Conservation (phyloP, 345 rosid genomes). For the Pugionium cornutum region DNA sequence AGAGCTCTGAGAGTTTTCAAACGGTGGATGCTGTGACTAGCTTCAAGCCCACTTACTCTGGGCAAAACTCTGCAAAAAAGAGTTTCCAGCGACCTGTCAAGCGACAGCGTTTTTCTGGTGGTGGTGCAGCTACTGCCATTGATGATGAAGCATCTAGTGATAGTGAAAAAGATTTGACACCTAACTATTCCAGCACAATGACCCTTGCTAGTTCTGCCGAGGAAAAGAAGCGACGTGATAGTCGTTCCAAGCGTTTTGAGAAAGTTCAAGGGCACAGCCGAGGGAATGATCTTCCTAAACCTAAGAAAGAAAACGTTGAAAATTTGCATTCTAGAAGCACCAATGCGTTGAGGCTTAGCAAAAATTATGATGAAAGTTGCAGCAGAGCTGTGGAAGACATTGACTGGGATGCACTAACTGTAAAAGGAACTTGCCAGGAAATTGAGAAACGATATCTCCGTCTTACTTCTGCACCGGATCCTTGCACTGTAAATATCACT, state of each 20-base stretch:
- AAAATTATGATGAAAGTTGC: slow-evolving; percentile 71
- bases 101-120: slow-evolving; percentile 69
- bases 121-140: slow-evolving; percentile 37
- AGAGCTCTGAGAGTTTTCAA: slow-evolving; percentile 36
- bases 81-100: slow-evolving; percentile 65
- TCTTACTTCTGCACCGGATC: slow-evolving; percentile 98
- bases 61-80: slow-evolving; percentile 56
- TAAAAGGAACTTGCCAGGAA: slow-evolving; percentile 93
- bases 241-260: slow-evolving; percentile 90
- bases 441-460: slow-evolving; percentile 97
- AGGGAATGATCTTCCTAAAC: slow-evolving; percentile 54
- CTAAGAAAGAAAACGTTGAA: slow-evolving; percentile 64
- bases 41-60: slow-evolving; percentile 42
- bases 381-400: slow-evolving; percentile 97
- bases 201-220: slow-evolving; percentile 74
- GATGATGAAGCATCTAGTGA: slow-evolving; percentile 89
- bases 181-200: slow-evolving; percentile 73
- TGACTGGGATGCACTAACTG: slow-evolving; percentile 96
- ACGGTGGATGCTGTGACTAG: slow-evolving; percentile 53
- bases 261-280: slow-evolving; percentile 66
- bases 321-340: slow-evolving; percentile 72
- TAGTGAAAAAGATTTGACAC: slow-evolving; percentile 89
- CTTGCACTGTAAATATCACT: slow-evolving; percentile 69
- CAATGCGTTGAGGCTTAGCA: slow-evolving; percentile 69
- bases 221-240: slow-evolving; percentile 91